Conservation (phyloP, 1,284 basidiomycete genomes). For the Leccinum ponderosum region DNA sequence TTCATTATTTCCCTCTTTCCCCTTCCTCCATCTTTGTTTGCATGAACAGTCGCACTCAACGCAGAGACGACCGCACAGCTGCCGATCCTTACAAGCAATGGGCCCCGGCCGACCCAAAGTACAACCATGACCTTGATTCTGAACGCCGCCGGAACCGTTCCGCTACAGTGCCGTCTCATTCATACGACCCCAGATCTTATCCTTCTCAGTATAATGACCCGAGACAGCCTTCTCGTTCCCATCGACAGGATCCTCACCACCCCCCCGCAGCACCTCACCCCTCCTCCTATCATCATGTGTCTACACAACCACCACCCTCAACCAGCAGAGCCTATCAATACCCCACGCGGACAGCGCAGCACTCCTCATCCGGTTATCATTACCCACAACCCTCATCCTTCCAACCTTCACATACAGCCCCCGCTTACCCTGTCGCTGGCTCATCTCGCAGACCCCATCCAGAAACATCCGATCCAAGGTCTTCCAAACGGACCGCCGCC, state of each 20-base stretch:
- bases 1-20: slow-evolving; percentile 14
- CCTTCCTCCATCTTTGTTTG: slow-evolving; percentile 21
- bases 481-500: slow-evolving; percentile 15
- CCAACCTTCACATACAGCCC: slow-evolving; percentile 21
- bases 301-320: slow-evolving; percentile 21
- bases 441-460: slow-evolving; percentile 33
- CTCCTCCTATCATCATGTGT: slow-evolving; percentile 26
- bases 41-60: slow-evolving; percentile 30
- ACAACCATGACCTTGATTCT: slow-evolving; percentile 24
- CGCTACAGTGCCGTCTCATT: slow-evolving; percentile 24
- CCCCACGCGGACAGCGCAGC: slow-evolving; percentile 29
- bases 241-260: slow-evolving; percentile 32
- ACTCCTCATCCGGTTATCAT: slow-evolving; percentile 24
- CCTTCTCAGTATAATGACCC: slow-evolving; percentile 25
- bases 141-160: slow-evolving; percentile 34
- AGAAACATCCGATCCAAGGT: slow-evolving; percentile 28
- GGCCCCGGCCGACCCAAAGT: slow-evolving; percentile 23
- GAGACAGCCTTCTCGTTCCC: slow-evolving; percentile 23
- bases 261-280: slow-evolving; percentile 13
- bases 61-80: slow-evolving; percentile 32
- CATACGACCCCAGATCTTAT: slow-evolving; percentile 26
- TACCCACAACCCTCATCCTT: slow-evolving; percentile 31
- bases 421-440: slow-evolving; percentile 15
- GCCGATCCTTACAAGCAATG: slow-evolving; percentile 30
- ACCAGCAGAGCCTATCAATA: slow-evolving; percentile 34